phyloP scores from a whole-genome alignment of 768 basidiomycete genomes.

The Leccinum truebloodii region DNA sequence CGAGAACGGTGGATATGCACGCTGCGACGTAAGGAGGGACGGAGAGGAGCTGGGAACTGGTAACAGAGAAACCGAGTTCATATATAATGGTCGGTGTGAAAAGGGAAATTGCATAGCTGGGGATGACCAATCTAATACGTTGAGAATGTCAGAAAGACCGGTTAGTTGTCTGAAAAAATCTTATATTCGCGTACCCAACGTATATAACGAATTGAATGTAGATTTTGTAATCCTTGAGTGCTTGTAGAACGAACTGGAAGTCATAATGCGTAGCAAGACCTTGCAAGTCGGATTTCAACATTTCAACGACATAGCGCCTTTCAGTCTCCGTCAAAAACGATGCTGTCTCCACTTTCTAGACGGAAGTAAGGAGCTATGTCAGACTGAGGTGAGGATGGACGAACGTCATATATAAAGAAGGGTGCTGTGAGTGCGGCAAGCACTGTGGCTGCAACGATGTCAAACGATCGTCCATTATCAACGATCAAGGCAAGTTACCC shows the following conservation, averaged over 20 bases:
- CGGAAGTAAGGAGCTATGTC: slow-evolving; percentile 1
- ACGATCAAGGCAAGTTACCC: slow-evolving; percentile 9
- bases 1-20: slow-evolving; percentile 39
- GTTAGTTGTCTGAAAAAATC: too few species aligned
- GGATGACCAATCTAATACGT: slow-evolving; percentile 39
- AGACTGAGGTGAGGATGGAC: slow-evolving; percentile 13
- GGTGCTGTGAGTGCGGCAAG: slow-evolving; percentile 25
- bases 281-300: slow-evolving; percentile 44
- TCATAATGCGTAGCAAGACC: slow-evolving; percentile 47
- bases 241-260: slow-evolving; percentile 48
- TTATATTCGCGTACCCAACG: slow-evolving; percentile 33
- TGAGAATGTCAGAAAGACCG: slow-evolving; percentile 3
- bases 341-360: slow-evolving; percentile 15
- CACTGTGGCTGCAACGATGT: slow-evolving; percentile 12
- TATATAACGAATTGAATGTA: slow-evolving; percentile 36
- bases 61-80: slow-evolving; percentile 49
- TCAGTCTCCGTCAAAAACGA: slow-evolving; percentile 39
- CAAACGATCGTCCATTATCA: background rate
- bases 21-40: slow-evolving; percentile 48
- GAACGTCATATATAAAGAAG: slow-evolving; percentile 55
- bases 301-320: slow-evolving; percentile 36
- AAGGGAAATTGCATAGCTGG: slow-evolving; percentile 46
- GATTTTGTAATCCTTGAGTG: slow-evolving; percentile 46
- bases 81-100: slow-evolving; percentile 51
- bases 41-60: slow-evolving; percentile 48